Evolutionary conservation across 257 asterid species (phyloP).

Genomic region (Ajuga chamaepitys): DNA sequence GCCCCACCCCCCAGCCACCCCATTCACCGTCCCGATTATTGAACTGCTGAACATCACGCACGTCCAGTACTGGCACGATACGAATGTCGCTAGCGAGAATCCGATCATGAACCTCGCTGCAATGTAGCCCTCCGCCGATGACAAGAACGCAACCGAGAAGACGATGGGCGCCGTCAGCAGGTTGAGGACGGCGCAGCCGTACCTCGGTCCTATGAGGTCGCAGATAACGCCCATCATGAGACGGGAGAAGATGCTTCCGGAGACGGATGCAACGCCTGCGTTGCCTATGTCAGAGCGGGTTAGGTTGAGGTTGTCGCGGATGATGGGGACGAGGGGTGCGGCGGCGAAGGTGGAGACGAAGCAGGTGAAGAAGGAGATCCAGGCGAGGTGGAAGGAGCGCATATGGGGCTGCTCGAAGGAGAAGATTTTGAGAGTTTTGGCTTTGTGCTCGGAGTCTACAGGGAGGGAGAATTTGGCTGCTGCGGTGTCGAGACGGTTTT

Average conservation of each 20-base stretch:
- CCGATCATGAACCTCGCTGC: slow-evolving; percentile 40
- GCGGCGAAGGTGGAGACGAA: slow-evolving; percentile 38
- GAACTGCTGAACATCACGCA: slow-evolving; percentile 30
- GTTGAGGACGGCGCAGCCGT: slow-evolving; percentile 42
- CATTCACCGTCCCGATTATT: slow-evolving; percentile 41
- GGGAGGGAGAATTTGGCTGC: slow-evolving; percentile 20
- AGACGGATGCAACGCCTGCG: slow-evolving; percentile 37
- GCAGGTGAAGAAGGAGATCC: slow-evolving; percentile 40
- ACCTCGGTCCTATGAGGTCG: slow-evolving; percentile 40
- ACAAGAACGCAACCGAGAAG: slow-evolving; percentile 23
- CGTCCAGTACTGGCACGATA: slow-evolving; percentile 40
- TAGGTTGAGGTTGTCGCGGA: slow-evolving; percentile 33
- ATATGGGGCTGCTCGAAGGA: slow-evolving; percentile 36
- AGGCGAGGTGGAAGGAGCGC: slow-evolving; percentile 41
- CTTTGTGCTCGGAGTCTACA: slow-evolving; percentile 33
- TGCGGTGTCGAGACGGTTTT: too few species aligned
- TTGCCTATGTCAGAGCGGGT: slow-evolving; percentile 34
- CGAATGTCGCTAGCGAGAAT: slow-evolving; percentile 37
- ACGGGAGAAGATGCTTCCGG: slow-evolving; percentile 41
- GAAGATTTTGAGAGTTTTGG: slow-evolving; percentile 24
- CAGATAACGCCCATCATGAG: slow-evolving; percentile 40
- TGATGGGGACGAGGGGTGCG: slow-evolving; percentile 34
- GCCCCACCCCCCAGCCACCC: slow-evolving; percentile 44
- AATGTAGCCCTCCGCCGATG: slow-evolving; percentile 31
- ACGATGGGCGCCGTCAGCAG: slow-evolving; percentile 34